These are phyloP conservation scores for Xylariaceae sp. DNA, from an alignment of 2,329 filamentous ascomycete species.

Conservation along the genomic window DNA sequence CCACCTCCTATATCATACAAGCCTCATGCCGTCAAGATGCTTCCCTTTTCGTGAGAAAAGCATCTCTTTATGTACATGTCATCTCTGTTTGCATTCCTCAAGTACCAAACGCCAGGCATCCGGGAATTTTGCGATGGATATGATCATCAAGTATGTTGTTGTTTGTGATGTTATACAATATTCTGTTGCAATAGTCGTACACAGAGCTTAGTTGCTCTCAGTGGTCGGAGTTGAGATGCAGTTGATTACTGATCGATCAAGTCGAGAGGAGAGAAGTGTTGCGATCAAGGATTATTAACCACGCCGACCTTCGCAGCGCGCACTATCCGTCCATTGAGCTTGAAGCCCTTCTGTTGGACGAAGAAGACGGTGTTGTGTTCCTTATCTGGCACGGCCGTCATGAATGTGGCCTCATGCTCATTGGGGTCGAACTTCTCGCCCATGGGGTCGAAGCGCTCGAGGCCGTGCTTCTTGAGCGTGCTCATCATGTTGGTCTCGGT, in stretches of 20 bases:
- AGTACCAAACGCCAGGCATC: slow-evolving; percentile 25
- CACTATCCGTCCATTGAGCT: slow-evolving; percentile 84
- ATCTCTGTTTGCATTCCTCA: neutral
- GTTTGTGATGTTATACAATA: slow-evolving; percentile 25
- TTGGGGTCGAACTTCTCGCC: slow-evolving; percentile 94
- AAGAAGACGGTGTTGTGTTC: slow-evolving; percentile 88
- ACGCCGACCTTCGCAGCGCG: slow-evolving; percentile 95
- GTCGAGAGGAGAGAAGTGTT: no score
- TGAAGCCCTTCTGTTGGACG: slow-evolving; percentile 94
- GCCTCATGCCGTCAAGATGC: neutral
- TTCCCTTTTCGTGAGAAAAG: slow-evolving; percentile 32
- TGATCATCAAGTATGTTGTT: slow-evolving; percentile 19
- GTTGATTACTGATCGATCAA: no score
- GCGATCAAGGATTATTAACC: slow-evolving; percentile 65
- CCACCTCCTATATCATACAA: no score
- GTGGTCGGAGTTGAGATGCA: slow-evolving; percentile 9
- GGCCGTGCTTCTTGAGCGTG: slow-evolving; percentile 89
- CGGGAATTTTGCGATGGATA: slow-evolving; percentile 4
- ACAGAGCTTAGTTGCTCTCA: slow-evolving; percentile 16
- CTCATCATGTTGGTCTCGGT: slow-evolving; percentile 84
- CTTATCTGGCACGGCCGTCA: slow-evolving; percentile 82
- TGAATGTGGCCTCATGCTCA: slow-evolving; percentile 93
- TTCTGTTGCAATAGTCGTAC: slow-evolving; percentile 17
- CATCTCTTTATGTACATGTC: slow-evolving; percentile 29
- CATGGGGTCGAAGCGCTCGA: slow-evolving; percentile 82